Evolutionary conservation across 164 flowering plant genomes (phyloP), one percentile per base, ranked within the genome.

Genomic region (Stephania cephalantha): DNA sequence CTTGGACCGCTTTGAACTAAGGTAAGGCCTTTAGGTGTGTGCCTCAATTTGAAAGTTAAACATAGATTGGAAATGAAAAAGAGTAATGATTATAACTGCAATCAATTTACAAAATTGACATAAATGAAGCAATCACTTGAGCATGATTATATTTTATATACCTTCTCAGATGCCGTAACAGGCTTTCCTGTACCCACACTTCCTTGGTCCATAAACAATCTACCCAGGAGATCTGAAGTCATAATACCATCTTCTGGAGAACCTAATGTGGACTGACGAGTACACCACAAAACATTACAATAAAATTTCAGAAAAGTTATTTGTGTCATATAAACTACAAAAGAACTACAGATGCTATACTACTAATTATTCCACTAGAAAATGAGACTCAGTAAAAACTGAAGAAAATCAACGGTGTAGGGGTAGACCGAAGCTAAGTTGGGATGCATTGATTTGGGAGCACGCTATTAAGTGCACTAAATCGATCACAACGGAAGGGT

Each of bases 211-310:
- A 70, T 53, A 75, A 73, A 86, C 77, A 93, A 77, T 70, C 70
- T 84, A 73, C 91, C 90, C 72, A 93, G 85, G 73, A 91, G 92
- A 58, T 93, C 92, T 63, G 79, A 75, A 46, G 93, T 91, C 97
- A 95, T 89, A 77, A 95, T 81, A 13, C 99, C 99, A 86, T 93
- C 93, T 79, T 95, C 92, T 79, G 75, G 78, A 44, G 74, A 74
- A 63, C 87, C 93, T 68, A 87, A 6, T 10, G 94, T 13, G 20
- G 97, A 83, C 97, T 95, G 77, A 64, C 66, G 80, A 79, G 75
- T 76, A 70, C 44, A 77, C 18, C 72, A 78, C 68, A 52, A 13
- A 65, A 50, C 20, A 15, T 22, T 45, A 35, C 25, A 11, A 17
- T 53, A 6, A 48, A n/a, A 52, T 9, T 31, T n/a, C 4, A 22